Conservation (phyloP, 345 rosid species). For the Rhodomyrtus tomentosa region DNA sequence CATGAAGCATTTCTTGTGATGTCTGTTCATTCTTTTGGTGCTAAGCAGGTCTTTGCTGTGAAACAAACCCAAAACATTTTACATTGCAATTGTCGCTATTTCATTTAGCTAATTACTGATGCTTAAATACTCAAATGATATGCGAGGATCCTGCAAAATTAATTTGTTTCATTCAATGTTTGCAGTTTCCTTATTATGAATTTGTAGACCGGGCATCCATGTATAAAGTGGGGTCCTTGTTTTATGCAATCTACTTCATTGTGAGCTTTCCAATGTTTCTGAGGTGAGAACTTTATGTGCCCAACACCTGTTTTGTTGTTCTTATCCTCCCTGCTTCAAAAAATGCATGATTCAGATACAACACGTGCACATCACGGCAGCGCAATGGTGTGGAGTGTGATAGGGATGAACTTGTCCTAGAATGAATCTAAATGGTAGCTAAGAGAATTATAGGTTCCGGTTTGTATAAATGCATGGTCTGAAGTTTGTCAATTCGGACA, state of each 20-base stretch:
- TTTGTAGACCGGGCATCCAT: constrained; percentile 91
- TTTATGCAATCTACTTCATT: constrained; percentile 90
- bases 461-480: not conserved
- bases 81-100: not conserved
- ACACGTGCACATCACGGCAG: not conserved
- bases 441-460: not conserved
- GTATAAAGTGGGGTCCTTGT: constrained; percentile 93
- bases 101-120: not conserved
- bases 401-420: not conserved
- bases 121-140: not conserved
- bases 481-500: not conserved
- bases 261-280: constrained; percentile 99
- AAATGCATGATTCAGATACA: not conserved
- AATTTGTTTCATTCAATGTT: not conserved
- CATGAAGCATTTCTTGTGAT: not conserved
- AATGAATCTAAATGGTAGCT: not conserved
- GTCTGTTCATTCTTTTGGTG: not conserved
- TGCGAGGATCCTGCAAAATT: not conserved
- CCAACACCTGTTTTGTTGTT: not conserved
- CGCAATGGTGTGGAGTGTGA: not conserved
- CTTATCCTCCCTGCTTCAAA: not conserved
- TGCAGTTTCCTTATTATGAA: constrained; percentile 95
- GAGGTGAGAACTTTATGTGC: constrained; percentile 41
- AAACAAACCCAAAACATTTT: not conserved
- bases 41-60: not conserved